Evolutionary conservation across 2,329 filamentous ascomycete species (phyloP).

Genomic region (Talaromyces sp.): DNA sequence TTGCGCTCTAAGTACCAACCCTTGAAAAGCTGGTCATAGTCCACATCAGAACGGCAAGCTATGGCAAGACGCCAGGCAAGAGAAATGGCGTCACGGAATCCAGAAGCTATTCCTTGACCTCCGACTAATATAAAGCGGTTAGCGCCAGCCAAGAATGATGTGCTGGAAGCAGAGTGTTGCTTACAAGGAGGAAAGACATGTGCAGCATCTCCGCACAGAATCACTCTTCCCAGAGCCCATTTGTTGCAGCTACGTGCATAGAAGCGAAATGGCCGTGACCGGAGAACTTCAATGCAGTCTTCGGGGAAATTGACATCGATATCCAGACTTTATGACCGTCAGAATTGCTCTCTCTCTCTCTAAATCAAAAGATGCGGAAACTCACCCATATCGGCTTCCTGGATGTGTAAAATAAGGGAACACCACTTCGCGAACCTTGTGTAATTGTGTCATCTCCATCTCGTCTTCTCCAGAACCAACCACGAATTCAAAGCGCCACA

Average conservation of each 20-base stretch:
- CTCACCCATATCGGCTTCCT: background rate
- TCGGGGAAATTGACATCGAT: background rate
- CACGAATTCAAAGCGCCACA: slow-evolving; percentile 42
- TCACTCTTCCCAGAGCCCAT: background rate
- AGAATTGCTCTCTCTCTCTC: background rate
- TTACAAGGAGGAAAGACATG: slow-evolving; percentile 6
- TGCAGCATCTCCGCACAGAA: slow-evolving; percentile 5
- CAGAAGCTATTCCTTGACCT: background rate
- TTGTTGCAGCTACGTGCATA: background rate
- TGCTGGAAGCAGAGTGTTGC: background rate
- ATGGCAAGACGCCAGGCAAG: background rate
- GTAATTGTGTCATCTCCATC: slow-evolving; percentile 17
- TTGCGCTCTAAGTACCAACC: background rate
- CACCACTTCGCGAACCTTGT: background rate
- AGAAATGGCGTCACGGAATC: background rate
- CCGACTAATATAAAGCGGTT: background rate
- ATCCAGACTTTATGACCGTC: background rate
- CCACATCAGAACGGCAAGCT: background rate
- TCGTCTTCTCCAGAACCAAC: slow-evolving; percentile 25
- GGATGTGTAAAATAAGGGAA: background rate
- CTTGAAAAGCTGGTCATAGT: background rate
- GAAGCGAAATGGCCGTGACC: background rate
- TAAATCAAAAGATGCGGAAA: background rate
- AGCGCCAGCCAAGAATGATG: background rate
- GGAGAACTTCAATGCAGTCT: background rate